These are phyloP conservation scores for Macrophomina tecta DNA, from an alignment of 2,329 filamentous ascomycete genomes.

Conservation along the genomic window DNA sequence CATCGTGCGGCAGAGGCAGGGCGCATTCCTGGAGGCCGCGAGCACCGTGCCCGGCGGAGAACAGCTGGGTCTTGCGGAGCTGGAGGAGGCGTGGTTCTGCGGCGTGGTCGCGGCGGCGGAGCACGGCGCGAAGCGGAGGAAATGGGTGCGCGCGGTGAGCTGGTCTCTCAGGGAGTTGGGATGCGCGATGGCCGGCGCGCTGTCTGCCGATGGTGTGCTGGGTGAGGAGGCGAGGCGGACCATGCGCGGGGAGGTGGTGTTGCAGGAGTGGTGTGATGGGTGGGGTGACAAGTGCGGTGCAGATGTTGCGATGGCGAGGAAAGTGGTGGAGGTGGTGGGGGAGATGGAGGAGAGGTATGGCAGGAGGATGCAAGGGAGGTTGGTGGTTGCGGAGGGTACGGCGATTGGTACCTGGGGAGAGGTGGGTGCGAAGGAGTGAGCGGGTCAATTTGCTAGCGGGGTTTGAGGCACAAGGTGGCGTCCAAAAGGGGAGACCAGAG, in stretches of 20 bases:
- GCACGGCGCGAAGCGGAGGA: neutral
- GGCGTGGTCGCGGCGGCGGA: neutral
- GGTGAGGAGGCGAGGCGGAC: neutral
- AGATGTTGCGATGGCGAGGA: neutral
- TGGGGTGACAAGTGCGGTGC: neutral
- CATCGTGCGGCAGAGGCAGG: neutral
- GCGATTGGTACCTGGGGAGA: neutral
- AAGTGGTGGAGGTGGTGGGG: neutral
- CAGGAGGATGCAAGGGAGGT: neutral
- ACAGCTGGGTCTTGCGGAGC: neutral
- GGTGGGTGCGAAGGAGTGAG: neutral
- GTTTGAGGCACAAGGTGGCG: neutral
- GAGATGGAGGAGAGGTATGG: neutral
- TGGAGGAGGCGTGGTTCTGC: neutral
- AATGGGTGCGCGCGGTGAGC: neutral
- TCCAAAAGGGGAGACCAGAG: neutral
- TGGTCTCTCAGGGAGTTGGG: neutral
- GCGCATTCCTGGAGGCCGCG: neutral
- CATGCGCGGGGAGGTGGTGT: neutral
- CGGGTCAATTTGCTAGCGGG: too few species aligned
- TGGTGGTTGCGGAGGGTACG: neutral
- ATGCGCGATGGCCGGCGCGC: neutral
- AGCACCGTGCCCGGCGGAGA: neutral
- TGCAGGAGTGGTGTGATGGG: constrained; percentile 1
- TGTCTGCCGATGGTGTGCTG: neutral